A percentile compares a stretch with the other conserved stretches of the same genome.
These are phyloP conservation scores for Solanum clarkiae DNA, from an alignment of 257 asterid species.

Conservation along the genomic window DNA sequence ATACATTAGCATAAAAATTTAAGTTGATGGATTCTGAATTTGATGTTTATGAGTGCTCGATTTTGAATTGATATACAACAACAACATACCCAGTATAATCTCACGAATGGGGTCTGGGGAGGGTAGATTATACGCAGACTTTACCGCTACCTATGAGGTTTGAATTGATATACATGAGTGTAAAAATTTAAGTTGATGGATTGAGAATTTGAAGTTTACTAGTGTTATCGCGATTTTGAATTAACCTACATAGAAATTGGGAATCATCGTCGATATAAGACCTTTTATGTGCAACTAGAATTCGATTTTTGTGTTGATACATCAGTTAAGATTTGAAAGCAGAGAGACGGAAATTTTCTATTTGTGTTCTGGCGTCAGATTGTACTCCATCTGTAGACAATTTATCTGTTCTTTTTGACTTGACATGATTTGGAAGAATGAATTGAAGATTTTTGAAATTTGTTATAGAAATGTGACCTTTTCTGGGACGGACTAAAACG, in stretches of 20 bases:
- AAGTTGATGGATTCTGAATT: not conserved
- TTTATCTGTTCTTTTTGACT: not conserved
- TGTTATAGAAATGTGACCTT: not conserved
- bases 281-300: not conserved
- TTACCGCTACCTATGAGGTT: too few relatives aligned
- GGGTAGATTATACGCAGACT: too few relatives aligned
- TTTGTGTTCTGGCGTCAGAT: not conserved
- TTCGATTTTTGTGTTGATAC: not conserved
- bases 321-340: not conserved
- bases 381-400: not conserved
- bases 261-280: not conserved
- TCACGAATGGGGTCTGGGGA: too few relatives aligned
- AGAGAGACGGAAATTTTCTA: not conserved
- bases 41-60: fast-evolving
- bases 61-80: not conserved
- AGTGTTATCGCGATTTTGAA: not conserved
- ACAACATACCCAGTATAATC: too few relatives aligned
- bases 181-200: not conserved
- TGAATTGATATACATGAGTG: not conserved
- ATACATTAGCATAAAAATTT: not conserved
- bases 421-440: not conserved
- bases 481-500: not conserved
- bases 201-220: not conserved
- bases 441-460: not conserved
- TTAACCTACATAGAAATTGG: not conserved